Base-by-base conservation (phyloP, 345 rosid species). In the Eutrema yunnanense region DNA sequence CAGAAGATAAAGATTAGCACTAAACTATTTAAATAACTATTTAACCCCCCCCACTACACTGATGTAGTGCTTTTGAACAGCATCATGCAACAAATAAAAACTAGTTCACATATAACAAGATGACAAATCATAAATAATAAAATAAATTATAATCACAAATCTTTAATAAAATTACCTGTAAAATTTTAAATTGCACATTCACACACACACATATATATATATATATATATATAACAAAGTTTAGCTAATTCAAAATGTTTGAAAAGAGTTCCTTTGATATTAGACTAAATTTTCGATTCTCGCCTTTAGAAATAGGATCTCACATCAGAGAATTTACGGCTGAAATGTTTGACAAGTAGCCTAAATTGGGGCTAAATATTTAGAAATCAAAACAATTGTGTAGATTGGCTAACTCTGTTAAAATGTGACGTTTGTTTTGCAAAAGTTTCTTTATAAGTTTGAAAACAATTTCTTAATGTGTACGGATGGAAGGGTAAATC, bases 401-500 rank as follows among this genome's bases (percentile, higher is more conserved):
- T 6, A 9, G 41, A 38, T 48, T 59, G 16, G 51, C 13, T 6
- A 49, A 60, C 19, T 49, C 0, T 62, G 42, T 4, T n/a, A 56
- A 7, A 29, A 42, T 26, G 12, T 33, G 41, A 40, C 22, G 47
- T 7, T 26, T 8, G 11, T 74, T 19, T 50, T n/a, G 62, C 34
- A 58, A 64, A 40, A 57, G 59, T 32, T 26, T 2, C 2, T 38
- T 9, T 61, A 29, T 16, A 12, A 13, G 47, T 41, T 26, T 50
- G 6, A 11, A 14, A 46, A 47, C 10, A 27, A 58, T 26, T 37
- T 9, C 1, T 11, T 71, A 26, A 12, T 30, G 44, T 11, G 77
- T 47, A 65, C 71, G 58, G 37, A 59, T 7, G 30, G 57, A 65
- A 48, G 65, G 78, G 67, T 30, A 33, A 61, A 52, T 10, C 19